phyloP scores from a whole-genome alignment of 768 basidiomycete species.

The Kwoniella europaea region DNA sequence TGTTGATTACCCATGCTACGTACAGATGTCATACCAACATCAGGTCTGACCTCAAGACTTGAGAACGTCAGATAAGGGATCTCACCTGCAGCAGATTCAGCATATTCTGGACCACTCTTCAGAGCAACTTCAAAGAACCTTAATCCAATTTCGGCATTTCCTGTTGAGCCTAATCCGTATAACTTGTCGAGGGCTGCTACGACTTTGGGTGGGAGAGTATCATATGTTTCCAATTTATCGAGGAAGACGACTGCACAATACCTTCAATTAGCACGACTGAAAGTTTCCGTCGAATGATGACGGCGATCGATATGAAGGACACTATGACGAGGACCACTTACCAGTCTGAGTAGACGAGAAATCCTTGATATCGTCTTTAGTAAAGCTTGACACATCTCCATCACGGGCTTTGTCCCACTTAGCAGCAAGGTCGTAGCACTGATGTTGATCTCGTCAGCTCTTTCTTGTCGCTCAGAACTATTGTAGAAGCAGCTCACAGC shows the following conservation, averaged over 20 bases:
- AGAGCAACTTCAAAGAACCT: constrained; percentile 79
- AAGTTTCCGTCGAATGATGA: neutral
- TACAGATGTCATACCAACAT: neutral
- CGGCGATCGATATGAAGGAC: neutral
- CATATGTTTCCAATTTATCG: constrained; percentile 72
- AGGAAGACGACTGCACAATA: constrained; percentile 73
- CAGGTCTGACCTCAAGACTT: neutral
- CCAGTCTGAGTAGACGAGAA: constrained; percentile 80
- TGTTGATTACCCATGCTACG: constrained; percentile 54
- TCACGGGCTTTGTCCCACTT: constrained; percentile 73
- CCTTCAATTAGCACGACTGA: neutral
- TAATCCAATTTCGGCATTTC: constrained; percentile 77
- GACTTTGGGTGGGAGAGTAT: constrained; percentile 67
- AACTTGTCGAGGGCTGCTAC: constrained; percentile 66
- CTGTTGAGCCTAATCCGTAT: constrained; percentile 65
- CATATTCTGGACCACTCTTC: constrained; percentile 55
- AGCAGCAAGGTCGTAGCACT: constrained; percentile 69
- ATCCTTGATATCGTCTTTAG: constrained; percentile 65
- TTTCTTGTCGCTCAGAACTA: neutral
- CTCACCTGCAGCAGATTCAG: constrained; percentile 54
- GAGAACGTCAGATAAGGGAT: neutral
- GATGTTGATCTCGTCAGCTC: neutral
- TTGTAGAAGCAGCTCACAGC: constrained; percentile 59
- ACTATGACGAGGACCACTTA: constrained; percentile 54
- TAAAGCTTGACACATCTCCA: constrained; percentile 64